These are phyloP conservation scores for Helotiales sp. DNA, from an alignment of 2,329 filamentous ascomycete genomes.

Conservation along the genomic window DNA sequence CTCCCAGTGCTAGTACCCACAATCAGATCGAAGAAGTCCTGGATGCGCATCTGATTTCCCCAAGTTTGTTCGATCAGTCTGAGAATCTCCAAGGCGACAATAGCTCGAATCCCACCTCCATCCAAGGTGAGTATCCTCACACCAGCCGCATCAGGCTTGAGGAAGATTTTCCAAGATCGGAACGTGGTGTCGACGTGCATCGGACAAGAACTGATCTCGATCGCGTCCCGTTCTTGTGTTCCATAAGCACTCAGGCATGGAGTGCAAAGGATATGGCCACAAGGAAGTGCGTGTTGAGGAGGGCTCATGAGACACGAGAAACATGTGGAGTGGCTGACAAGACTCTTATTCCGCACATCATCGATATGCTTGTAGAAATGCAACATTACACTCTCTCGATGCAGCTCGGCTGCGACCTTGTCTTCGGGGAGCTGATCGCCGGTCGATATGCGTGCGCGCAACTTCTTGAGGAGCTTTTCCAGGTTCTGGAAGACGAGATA, in stretches of 20 bases:
- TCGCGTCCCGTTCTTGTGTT: background rate
- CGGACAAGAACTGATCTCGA: background rate
- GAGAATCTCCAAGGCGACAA: background rate
- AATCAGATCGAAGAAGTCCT: background rate
- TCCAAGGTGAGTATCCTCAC: background rate
- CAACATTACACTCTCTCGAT: background rate
- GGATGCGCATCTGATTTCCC: background rate
- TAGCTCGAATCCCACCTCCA: background rate
- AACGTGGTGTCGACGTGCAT: background rate
- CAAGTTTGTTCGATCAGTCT: background rate
- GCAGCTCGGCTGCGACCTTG: background rate
- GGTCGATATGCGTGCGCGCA: background rate
- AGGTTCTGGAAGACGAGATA: background rate
- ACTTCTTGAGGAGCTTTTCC: background rate
- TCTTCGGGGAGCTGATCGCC: background rate
- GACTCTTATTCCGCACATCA: background rate
- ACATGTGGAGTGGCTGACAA: slow-evolving; percentile 2
- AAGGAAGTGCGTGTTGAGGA: slow-evolving; percentile 2
- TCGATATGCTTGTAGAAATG: background rate
- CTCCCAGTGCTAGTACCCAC: background rate
- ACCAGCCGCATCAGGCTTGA: background rate
- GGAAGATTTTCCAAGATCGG: background rate
- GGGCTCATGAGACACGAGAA: background rate
- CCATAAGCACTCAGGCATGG: slow-evolving; percentile 1
- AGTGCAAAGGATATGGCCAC: slow-evolving; percentile 6